Conservation (phyloP, 2,329 filamentous ascomycete species). For the Botrytis elliptica region DNA sequence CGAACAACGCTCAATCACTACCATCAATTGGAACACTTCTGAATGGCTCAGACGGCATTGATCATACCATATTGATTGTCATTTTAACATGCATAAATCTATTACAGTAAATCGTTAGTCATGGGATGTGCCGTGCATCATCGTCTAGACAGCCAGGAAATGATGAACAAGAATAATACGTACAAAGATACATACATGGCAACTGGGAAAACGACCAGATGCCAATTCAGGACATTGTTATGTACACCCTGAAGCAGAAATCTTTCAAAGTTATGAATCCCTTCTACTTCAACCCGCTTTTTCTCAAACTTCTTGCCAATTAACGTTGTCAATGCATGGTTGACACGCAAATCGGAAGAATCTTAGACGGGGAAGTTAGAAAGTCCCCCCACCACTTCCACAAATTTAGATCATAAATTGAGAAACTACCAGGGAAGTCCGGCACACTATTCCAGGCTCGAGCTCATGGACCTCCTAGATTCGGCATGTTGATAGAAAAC, state of each 20-base stretch:
- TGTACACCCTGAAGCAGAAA: not conserved
- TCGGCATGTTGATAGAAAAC: constrained; percentile 2
- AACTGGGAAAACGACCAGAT: not conserved
- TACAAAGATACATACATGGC: not conserved
- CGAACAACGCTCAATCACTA: not conserved
- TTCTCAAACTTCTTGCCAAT: not conserved
- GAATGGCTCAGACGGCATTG: not conserved
- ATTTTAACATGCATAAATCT: constrained; percentile 6
- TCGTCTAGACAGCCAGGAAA: not conserved
- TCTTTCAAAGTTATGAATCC: not conserved
- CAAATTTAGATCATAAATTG: constrained; percentile 4
- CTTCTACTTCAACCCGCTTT: not conserved
- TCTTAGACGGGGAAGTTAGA: not conserved
- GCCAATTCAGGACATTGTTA: not conserved
- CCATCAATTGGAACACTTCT: not conserved
- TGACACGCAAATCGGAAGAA: constrained; percentile 12
- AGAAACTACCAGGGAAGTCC: constrained; percentile 1
- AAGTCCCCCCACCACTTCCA: constrained; percentile 2
- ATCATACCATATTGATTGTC: not conserved
- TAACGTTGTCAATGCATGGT: constrained; percentile 7
- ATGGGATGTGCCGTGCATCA: not conserved
- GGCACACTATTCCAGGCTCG: constrained; percentile 4
- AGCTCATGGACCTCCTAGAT: not conserved
- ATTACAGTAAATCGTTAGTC: constrained; percentile 9
- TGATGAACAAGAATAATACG: not conserved